Conservation (phyloP, 2,329 filamentous ascomycete species). For the Dendryphion nanum region DNA sequence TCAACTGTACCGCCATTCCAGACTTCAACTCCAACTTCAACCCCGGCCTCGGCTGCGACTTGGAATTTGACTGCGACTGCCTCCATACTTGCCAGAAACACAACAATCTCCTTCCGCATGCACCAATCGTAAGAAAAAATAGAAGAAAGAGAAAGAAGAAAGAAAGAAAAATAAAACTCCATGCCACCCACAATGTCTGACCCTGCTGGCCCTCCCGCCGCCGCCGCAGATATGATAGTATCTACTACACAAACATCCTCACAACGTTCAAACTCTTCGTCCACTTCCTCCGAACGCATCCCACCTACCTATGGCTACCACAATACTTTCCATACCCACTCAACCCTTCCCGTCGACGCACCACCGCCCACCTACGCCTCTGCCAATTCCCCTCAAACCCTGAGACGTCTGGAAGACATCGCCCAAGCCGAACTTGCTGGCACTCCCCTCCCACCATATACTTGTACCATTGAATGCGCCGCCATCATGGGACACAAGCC, state of each 20-base stretch:
- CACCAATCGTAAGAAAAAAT: background rate
- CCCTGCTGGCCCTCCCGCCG: background rate
- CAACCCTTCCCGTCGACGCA: slow-evolving; percentile 19
- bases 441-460: slow-evolving; percentile 32
- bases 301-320: slow-evolving; percentile 41
- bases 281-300: slow-evolving; percentile 10
- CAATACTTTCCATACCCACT: slow-evolving; percentile 43
- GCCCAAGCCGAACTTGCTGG: slow-evolving; percentile 14
- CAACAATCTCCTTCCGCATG: background rate
- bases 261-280: slow-evolving; percentile 4
- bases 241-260: background rate
- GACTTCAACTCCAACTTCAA: no score
- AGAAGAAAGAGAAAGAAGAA: background rate
- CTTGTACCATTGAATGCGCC: slow-evolving; percentile 33
- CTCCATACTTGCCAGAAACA: no score
- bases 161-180: no score
- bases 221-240: background rate
- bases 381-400: slow-evolving; percentile 20
- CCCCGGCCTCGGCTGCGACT: no score
- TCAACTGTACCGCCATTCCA: no score
- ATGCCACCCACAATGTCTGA: background rate
- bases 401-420: slow-evolving; percentile 19
- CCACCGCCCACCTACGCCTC: slow-evolving; percentile 33
- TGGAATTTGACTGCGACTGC: no score
- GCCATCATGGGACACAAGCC: slow-evolving; percentile 55